These are phyloP conservation scores for Fusarium subglutinans DNA, from an alignment of 2,329 filamentous ascomycete genomes.

Conservation along the genomic window DNA sequence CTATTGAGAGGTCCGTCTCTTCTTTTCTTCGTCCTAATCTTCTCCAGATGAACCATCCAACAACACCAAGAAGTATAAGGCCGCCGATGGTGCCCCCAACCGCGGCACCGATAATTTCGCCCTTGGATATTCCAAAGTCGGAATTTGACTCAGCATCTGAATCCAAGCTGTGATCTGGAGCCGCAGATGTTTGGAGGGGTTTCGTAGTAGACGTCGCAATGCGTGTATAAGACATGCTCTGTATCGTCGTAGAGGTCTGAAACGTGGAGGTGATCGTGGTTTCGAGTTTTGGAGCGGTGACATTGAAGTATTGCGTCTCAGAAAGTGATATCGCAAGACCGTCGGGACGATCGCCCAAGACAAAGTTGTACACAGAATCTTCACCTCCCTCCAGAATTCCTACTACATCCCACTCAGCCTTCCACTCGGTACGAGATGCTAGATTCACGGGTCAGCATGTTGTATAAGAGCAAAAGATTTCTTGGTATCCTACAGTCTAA, in stretches of 20 bases:
- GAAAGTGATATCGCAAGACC: neutral
- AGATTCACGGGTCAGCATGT: neutral
- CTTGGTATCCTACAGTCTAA: no score
- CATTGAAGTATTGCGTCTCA: neutral
- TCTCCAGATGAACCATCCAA: neutral
- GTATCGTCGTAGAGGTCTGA: neutral
- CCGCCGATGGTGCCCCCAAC: neutral
- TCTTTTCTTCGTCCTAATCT: accelerated
- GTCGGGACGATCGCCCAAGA: accelerated
- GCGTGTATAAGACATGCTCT: neutral
- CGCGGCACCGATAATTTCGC: neutral
- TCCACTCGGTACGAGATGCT: neutral
- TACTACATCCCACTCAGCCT: neutral
- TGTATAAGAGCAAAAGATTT: accelerated
- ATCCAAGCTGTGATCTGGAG: neutral
- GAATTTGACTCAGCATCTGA: neutral
- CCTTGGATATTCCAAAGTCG: neutral
- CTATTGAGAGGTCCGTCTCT: accelerated
- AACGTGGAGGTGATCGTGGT: neutral
- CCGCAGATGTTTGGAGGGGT: accelerated
- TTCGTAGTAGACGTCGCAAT: neutral
- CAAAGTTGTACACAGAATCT: neutral
- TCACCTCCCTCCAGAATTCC: accelerated
- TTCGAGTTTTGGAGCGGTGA: neutral
- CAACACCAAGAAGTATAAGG: accelerated